Evolutionary conservation across 2,329 filamentous ascomycete species (phyloP), one percentile per base, ranked within the genome.

Genomic region (Sporothrix pseudoabietina): DNA sequence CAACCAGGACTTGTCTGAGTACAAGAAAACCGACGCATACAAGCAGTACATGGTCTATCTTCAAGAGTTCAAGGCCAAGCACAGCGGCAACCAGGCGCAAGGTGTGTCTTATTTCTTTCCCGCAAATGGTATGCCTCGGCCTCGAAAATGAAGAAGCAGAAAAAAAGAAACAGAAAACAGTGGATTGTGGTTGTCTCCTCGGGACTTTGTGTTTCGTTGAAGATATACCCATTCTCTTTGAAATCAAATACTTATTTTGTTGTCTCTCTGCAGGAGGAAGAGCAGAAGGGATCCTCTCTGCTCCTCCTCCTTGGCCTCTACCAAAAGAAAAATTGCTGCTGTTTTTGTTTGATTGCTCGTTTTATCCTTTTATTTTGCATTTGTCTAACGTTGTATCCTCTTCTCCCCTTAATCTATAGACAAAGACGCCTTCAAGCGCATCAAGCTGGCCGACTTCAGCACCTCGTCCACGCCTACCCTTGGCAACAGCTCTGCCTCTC

Each of bases 41-140:
- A 87, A 85, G 73, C 87, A 89, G 70, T 94, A 95, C 76, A 85
- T 87, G 74, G 86, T 88, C 59, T 96, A 96, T 79, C 83, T 95
- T 30, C 86, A 88, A 44, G 92, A 94, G 0, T 95, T 96, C 83
- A 94, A 92, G 79, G 88, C 90, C 66, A 92, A 91, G 79, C 91
- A 94, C 22, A 47, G 12, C 78, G 83, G 86, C 35, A 84, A 84
- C 72, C 84, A 87, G 65, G 82, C 82, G 71, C 86, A 88, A 85
- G 87, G 88, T 89, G 81, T 75, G 81, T 80, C 30, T 32, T 54
- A 57, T 22, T n/a, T 72, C 61, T 72, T 73, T 54, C 74, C 68
- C 22, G 72, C 71, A 49, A 73, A 54, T 61, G 69, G 70, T 66
- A 70, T 59, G 70, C 73, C 41, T 54, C 63, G 72, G 65, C 55